Evolutionary conservation across 2,329 filamentous ascomycete genomes (phyloP).

Genomic region (Penicillium olsonii): DNA sequence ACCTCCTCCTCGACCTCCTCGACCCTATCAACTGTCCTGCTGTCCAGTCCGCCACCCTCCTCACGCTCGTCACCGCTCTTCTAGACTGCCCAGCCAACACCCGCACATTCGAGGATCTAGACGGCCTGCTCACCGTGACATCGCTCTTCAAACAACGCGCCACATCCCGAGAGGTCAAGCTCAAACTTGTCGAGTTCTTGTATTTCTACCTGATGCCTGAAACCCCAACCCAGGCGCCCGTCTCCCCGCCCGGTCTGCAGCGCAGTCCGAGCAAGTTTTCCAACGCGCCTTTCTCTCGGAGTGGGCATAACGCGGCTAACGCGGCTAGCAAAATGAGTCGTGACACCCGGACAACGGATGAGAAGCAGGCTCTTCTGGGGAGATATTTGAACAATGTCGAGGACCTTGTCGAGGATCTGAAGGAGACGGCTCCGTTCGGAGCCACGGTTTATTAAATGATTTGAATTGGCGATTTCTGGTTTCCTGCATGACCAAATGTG

Average conservation of each 20-base stretch:
- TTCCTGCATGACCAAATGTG: conserved; percentile 16
- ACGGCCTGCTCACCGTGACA: conserved; percentile 87
- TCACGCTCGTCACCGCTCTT: conserved; percentile 85
- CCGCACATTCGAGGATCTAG: conserved; percentile 86
- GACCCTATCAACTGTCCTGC: conserved; percentile 89
- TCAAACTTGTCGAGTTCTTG: conserved; percentile 94
- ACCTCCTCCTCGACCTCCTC: conserved; percentile 89
- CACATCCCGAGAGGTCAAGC: conserved; percentile 84
- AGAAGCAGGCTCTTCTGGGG: conserved; percentile 79
- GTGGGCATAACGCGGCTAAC: conserved; percentile 32
- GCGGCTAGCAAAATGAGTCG: conserved; percentile 28
- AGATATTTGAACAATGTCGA: conserved; percentile 80
- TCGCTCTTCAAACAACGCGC: conserved; percentile 87
- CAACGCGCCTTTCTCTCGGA: conserved; percentile 56
- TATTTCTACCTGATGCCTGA: conserved; percentile 99
- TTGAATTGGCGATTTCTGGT: conserved; percentile 16
- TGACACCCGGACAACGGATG: conserved; percentile 67
- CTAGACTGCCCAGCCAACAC: conserved; percentile 86
- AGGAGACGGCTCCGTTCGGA: conserved; percentile 75
- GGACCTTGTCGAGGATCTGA: conserved; percentile 79
- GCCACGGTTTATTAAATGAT: conserved; percentile 44
- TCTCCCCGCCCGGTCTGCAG: conserved; percentile 55
- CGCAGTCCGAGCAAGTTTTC: conserved; percentile 69
- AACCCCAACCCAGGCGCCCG: conserved; percentile 52
- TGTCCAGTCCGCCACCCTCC: conserved; percentile 85